Conservation (phyloP, 1,284 basidiomycete genomes). For the Abortiporus biennis region DNA sequence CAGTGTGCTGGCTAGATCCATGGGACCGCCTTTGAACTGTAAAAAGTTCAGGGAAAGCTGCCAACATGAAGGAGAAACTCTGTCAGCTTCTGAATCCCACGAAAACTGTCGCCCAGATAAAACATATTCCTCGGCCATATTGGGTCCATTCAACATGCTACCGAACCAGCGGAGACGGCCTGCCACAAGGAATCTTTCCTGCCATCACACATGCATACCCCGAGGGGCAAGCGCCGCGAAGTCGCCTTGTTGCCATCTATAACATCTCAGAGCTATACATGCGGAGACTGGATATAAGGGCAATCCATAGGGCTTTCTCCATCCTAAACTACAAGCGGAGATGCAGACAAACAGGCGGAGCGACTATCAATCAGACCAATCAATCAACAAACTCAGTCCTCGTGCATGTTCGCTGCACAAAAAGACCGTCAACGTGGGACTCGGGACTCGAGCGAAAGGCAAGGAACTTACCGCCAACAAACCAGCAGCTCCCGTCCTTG, state of each 20-base stretch:
- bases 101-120: slow-evolving; percentile 5
- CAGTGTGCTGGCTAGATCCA: slow-evolving; percentile 36
- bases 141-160: not conserved
- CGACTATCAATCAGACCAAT: slow-evolving; percentile 1
- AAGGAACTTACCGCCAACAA: slow-evolving; percentile 41
- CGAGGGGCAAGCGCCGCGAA: no score
- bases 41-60: slow-evolving; percentile 19
- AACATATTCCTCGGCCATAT: not conserved
- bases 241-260: no score
- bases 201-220: no score
- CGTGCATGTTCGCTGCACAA: slow-evolving; percentile 17
- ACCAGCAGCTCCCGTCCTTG: slow-evolving; percentile 52
- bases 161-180: no score
- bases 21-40: slow-evolving; percentile 26
- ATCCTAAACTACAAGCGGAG: not conserved
- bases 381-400: slow-evolving; percentile 8
- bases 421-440: slow-evolving; percentile 15
- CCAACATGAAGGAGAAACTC: slow-evolving; percentile 17
- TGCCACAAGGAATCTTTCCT: no score
- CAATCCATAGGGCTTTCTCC: no score
- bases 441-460: slow-evolving; percentile 15
- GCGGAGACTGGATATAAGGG: no score
- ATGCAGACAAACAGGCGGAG: no score
- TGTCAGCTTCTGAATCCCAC: slow-evolving; percentile 28
- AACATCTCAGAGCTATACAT: no score